Base-by-base conservation (phyloP, 1,284 basidiomycete species). In the Rhodofomes roseus region DNA sequence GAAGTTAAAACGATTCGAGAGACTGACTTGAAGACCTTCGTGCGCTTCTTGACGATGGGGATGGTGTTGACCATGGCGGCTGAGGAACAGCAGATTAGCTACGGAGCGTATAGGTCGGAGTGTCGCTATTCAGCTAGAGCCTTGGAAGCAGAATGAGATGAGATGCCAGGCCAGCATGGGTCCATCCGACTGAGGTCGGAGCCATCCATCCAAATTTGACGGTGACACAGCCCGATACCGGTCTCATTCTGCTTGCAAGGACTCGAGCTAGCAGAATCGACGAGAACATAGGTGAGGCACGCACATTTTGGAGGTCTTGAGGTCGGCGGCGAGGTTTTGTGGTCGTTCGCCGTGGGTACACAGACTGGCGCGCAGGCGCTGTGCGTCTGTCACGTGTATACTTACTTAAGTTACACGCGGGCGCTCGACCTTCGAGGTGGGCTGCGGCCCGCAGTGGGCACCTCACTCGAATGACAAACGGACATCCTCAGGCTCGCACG, bases 31-130 rank as follows among this genome's bases (percentile, higher is more conserved):
- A 97, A 96, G 73, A 81, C 79, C 81, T 92, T 94, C 70, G 95
- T 96, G 77, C 93, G 90, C 84, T 98, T 98, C 85, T 96, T 96
- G 79, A 97, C 85, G 76, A 96, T 94, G 68, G 89, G 89, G 67
- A 92, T 90, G 80, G 43, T 44, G 43, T 88, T 92, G 81, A 90
- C 87, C 92, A 95, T 95, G 78, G 76, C 75, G 79, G 71, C 68
- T 83, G 84, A 67, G 11, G 22, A 55, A 52, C 44, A 57, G 22
- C 53, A 23, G 52, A 56, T 41, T 31, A 62, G 58, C 27, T 25
- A 39, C 57, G 23, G 40, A 25, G 18, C 14, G 4, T 27, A 7
- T 12, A 16, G 11, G n/a, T n/a, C 7, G 25, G 16, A 16, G 16
- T 14, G 12, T 18, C 7, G 18, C 9, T 7, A 6, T 7, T 25